Base-by-base conservation (phyloP, 2,329 filamentous ascomycete species). In the Madurella mycetomatis region DNA sequence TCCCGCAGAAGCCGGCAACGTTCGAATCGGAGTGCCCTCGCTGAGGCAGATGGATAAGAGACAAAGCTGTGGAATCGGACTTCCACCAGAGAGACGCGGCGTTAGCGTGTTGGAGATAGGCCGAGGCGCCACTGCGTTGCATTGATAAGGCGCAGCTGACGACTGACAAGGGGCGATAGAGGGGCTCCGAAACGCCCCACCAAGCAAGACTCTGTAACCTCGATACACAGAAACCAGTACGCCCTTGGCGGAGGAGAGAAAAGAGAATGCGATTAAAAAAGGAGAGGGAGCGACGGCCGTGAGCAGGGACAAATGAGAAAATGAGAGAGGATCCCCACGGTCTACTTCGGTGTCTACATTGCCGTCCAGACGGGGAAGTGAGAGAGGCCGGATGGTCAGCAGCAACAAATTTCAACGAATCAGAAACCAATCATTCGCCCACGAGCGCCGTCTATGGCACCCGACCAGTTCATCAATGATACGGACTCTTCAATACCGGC, bases 351-450 rank as follows among this genome's bases (percentile, higher is more conserved):
- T 9, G 11, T 37, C 34, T 12, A 15, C 34, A 11, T 25, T 25
- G 25, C 34, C 34, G 4, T 12, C 34, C 9, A 11, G 34, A 37
- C 4, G 13, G 13, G 11, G 11, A 37, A 37, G n/a, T n/a, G n/a
- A n/a, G n/a, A n/a, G 25, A 25, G 25, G 25, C 25, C 4, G 34
- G 34, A 37, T 12, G 34, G 31, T 44, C 16, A 31, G 45, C 45
- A 39, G 45, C 49, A 25, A 25, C 4, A 2, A 9, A 15, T 15
- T 15, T 46, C 30, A 42, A 47, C 54, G 42, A 61, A 61, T 62
- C 55, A 60, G 49, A 48, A 47, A 42, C 59, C 62, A 60, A 52
- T 53, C 54, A 58, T 56, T 48, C 46, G 49, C 30, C 54, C 62
- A 64, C 62, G 61, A 56, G 62, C 48, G 30, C 41, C 30, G 41